A percentile compares a stretch with the other conserved stretches of the same genome.
Conservation (phyloP, 352 stramenopile species). For the Globisporangium carolinianum region DNA sequence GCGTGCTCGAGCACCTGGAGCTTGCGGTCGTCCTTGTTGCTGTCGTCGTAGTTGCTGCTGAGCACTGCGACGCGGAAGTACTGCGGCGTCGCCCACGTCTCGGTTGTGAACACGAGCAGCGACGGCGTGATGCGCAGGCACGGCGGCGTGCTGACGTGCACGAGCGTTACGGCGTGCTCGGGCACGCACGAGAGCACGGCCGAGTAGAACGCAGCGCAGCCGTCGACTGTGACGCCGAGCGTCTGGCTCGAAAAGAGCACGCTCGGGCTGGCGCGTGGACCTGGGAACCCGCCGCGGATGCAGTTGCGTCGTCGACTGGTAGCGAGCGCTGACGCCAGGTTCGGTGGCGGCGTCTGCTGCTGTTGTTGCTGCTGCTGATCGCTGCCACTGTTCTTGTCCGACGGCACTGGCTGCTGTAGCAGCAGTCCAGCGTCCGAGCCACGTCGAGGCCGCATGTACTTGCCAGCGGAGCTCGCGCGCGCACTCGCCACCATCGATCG, state of each 20-base stretch:
- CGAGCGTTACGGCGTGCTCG: conserved; percentile 36
- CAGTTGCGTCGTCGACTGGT: conserved; percentile 12
- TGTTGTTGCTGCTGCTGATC: not conserved
- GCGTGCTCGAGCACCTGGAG: conserved; percentile 42
- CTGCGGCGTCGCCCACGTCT: conserved; percentile 42
- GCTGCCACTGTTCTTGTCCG: too few species aligned
- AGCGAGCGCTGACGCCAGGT: not conserved
- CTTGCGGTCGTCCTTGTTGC: conserved; percentile 18
- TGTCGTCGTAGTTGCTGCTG: conserved; percentile 14
- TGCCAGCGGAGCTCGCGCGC: conserved; percentile 1
- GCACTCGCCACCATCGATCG: not conserved
- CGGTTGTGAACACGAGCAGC: conserved; percentile 34
- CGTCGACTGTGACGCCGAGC: conserved; percentile 35
- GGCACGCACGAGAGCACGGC: conserved; percentile 34
- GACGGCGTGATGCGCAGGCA: conserved; percentile 41
- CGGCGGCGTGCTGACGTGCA: conserved; percentile 36
- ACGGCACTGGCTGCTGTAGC: too few species aligned
- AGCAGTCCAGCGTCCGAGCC: not conserved
- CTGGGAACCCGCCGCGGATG: conserved; percentile 9
- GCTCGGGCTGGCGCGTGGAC: conserved; percentile 17
- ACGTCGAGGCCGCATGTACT: conserved; percentile 1
- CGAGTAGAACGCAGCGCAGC: conserved; percentile 48
- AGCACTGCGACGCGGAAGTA: conserved; percentile 43
- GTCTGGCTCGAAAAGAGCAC: conserved; percentile 28
- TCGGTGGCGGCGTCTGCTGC: not conserved